These are phyloP conservation scores for Drechslerella stenobrocha DNA, from an alignment of 2,329 filamentous ascomycete genomes.

Conservation along the genomic window DNA sequence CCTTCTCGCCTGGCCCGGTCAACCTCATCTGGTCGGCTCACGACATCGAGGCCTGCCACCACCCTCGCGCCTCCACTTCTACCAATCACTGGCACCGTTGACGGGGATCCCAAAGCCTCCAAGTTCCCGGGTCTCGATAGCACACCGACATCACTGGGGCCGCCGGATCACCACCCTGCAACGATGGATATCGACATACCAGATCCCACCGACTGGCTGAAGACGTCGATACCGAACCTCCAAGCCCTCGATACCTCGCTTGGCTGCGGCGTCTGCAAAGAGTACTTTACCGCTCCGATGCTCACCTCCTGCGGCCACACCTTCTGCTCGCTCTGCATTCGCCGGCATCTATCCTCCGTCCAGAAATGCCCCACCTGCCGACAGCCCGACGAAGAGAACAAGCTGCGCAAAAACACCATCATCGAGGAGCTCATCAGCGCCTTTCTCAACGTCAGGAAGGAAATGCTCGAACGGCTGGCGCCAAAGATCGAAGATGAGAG, in stretches of 20 bases:
- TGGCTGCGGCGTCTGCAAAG: constrained; percentile 96
- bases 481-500: constrained; percentile 19
- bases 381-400: constrained; percentile 76
- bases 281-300: constrained; percentile 93
- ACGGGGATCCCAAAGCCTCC: too few species aligned
- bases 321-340: constrained; percentile 95
- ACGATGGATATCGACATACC: constrained; percentile 58
- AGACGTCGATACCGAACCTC: constrained; percentile 69
- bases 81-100: too few species aligned
- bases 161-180: neutral
- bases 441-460: constrained; percentile 61
- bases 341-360: constrained; percentile 77
- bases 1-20: constrained; percentile 19
- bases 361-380: constrained; percentile 88
- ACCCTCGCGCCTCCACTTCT: too few species aligned
- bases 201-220: constrained; percentile 83
- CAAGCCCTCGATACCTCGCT: constrained; percentile 77
- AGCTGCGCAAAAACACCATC: constrained; percentile 79
- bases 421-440: constrained; percentile 81
- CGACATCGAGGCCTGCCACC: neutral
- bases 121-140: neutral
- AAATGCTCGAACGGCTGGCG: constrained; percentile 48
- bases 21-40: neutral
- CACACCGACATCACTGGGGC: neutral
- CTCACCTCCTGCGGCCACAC: constrained; percentile 93